A percentile compares a stretch with the other conserved stretches of the same genome.
Conservation (phyloP, 192 early-diverging fungal species). For the Coemansia sp. region DNA sequence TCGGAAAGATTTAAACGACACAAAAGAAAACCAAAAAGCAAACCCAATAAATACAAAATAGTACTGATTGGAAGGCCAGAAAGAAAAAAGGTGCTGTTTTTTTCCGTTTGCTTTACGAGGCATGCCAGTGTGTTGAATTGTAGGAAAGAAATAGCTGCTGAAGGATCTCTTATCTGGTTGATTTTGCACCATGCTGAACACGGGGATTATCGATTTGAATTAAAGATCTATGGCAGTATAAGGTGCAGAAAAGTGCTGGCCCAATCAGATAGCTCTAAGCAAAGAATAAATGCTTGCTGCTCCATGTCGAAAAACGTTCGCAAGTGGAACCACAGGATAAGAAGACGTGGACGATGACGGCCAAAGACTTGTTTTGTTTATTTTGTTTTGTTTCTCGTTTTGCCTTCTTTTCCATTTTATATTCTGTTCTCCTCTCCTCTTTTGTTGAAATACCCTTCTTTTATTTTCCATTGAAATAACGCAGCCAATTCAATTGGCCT, state of each 20-base stretch:
- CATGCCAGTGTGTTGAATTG: neutral
- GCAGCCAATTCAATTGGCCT: too few species aligned
- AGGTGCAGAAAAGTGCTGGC: neutral
- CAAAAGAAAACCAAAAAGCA: neutral
- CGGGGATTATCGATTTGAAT: neutral
- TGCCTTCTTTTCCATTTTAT: too few species aligned
- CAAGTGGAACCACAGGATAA: too few species aligned
- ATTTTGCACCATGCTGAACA: too few species aligned
- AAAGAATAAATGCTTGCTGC: too few species aligned
- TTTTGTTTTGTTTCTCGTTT: too few species aligned
- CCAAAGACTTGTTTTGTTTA: too few species aligned
- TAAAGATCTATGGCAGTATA: neutral
- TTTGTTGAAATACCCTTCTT: conserved; percentile 7
- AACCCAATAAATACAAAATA: too few species aligned
- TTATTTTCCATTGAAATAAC: neutral
- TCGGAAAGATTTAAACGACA: neutral
- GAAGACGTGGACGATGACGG: too few species aligned
- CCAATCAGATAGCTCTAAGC: conserved; percentile 3
- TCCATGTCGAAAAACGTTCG: neutral
- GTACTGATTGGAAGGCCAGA: neutral
- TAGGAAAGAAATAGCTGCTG: too few species aligned
- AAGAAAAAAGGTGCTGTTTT: neutral
- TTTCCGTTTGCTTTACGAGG: neutral
- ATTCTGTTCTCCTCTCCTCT: neutral
- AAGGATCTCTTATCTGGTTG: too few species aligned